phyloP scores from a whole-genome alignment of 2,329 filamentous ascomycete genomes.

The Neopestalotiopsis clavispora region DNA sequence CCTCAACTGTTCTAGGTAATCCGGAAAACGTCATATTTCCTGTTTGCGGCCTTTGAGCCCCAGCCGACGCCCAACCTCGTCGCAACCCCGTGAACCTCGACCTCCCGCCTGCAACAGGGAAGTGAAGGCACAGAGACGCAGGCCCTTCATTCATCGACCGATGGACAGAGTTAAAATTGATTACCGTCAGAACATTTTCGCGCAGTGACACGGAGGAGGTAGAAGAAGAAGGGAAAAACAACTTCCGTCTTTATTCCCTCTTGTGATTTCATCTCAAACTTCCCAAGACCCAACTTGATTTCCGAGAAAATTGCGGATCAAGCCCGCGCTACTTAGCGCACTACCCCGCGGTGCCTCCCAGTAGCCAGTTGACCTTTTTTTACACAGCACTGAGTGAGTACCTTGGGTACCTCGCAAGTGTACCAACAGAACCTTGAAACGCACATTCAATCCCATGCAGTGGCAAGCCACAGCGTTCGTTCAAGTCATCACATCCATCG shows the following conservation, averaged over 20 bases:
- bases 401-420: too few species aligned
- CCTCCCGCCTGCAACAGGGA: not conserved
- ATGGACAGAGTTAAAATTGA: too few species aligned
- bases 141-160: not conserved
- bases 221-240: too few species aligned
- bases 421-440: not conserved
- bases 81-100: not conserved
- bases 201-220: too few species aligned
- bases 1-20: not conserved
- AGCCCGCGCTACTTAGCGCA: not conserved
- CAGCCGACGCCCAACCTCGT: not conserved
- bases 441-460: not conserved
- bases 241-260: not conserved
- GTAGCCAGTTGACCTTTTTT: too few species aligned
- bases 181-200: too few species aligned
- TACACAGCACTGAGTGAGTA: too few species aligned
- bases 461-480: not conserved
- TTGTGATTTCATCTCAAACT: not conserved
- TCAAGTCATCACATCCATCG: not conserved
- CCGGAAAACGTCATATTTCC: not conserved
- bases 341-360: constrained; percentile 5
- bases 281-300: not conserved
- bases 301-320: not conserved
- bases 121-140: not conserved
- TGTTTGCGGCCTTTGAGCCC: constrained; percentile 1